These are phyloP conservation scores for Periconia sp. DNA, from an alignment of 2,329 filamentous ascomycete species.

Conservation along the genomic window DNA sequence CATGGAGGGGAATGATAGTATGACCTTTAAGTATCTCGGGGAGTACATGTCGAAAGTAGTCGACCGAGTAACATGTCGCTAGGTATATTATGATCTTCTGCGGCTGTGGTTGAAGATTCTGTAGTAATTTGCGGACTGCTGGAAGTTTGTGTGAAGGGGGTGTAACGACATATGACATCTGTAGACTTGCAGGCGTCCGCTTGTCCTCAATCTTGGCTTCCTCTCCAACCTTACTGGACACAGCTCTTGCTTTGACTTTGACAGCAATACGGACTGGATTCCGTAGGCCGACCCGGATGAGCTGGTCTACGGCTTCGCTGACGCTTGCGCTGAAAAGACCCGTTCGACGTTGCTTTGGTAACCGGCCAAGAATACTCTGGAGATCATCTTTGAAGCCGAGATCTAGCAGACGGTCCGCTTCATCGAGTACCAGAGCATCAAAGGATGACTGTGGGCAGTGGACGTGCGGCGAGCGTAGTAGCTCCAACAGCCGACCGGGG, in stretches of 20 bases:
- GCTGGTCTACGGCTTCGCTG: slow-evolving; percentile 91
- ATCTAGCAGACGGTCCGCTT: slow-evolving; percentile 91
- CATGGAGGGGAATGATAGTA: slow-evolving; percentile 80
- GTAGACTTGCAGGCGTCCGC: slow-evolving; percentile 87
- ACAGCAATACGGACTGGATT: slow-evolving; percentile 96
- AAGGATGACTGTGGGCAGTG: slow-evolving; percentile 89
- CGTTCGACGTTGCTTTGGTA: slow-evolving; percentile 92
- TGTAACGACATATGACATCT: slow-evolving; percentile 82
- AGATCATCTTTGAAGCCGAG: slow-evolving; percentile 92
- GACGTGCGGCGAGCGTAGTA: slow-evolving; percentile 84
- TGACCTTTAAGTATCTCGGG: slow-evolving; percentile 74
- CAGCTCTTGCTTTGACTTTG: slow-evolving; percentile 70
- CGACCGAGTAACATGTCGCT: slow-evolving; percentile 91
- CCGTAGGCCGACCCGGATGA: slow-evolving; percentile 87
- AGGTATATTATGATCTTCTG: slow-evolving; percentile 90
- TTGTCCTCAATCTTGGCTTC: slow-evolving; percentile 76
- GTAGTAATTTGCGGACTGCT: slow-evolving; percentile 72
- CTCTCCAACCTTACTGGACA: slow-evolving; percentile 47
- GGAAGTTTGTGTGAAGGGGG: slow-evolving; percentile 82
- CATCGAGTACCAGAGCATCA: slow-evolving; percentile 89
- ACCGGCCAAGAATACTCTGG: slow-evolving; percentile 78
- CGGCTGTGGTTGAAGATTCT: slow-evolving; percentile 72
- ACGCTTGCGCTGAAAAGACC: slow-evolving; percentile 95
- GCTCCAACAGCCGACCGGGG: slow-evolving; percentile 85
- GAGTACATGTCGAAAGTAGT: slow-evolving; percentile 87